Percentiles rank a stretch among this genome's conserved stretches.
Conservation (phyloP, 2,329 filamentous ascomycete genomes). For the Colletotrichum zoysiae region DNA sequence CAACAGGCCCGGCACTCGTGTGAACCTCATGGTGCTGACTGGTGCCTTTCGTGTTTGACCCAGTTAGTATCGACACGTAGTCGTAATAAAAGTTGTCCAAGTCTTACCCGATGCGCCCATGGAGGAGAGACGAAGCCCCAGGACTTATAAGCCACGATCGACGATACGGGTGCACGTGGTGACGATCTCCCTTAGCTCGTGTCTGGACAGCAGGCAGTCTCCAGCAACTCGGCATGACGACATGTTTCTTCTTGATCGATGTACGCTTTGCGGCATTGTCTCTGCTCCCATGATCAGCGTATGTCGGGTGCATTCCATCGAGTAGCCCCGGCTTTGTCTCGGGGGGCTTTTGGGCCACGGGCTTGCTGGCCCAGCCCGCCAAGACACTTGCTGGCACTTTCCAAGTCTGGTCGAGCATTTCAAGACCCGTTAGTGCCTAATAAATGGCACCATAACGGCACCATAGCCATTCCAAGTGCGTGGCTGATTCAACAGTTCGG, state of each 20-base stretch:
- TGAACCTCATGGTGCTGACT: constrained; percentile 29
- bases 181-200: background rate
- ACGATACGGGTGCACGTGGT: background rate
- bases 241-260: background rate
- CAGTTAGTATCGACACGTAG: too few species aligned
- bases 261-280: background rate
- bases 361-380: constrained; percentile 11
- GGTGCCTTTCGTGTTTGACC: background rate
- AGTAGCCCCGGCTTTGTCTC: constrained; percentile 7
- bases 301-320: background rate
- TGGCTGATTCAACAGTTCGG: background rate
- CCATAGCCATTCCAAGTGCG: background rate
- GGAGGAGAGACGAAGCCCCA: background rate
- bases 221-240: constrained; percentile 1
- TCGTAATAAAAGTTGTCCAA: background rate
- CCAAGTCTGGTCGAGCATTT: background rate
- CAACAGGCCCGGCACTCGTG: constrained; percentile 40
- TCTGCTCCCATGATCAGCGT: constrained; percentile 5
- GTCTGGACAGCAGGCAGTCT: background rate
- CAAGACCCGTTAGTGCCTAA: background rate
- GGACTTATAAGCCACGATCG: constrained; percentile 6
- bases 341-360: background rate
- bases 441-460: background rate
- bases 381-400: background rate
- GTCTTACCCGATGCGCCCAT: background rate